These are phyloP conservation scores for Salvia sclarea DNA, from an alignment of 305 asterid species.

Conservation along the genomic window DNA sequence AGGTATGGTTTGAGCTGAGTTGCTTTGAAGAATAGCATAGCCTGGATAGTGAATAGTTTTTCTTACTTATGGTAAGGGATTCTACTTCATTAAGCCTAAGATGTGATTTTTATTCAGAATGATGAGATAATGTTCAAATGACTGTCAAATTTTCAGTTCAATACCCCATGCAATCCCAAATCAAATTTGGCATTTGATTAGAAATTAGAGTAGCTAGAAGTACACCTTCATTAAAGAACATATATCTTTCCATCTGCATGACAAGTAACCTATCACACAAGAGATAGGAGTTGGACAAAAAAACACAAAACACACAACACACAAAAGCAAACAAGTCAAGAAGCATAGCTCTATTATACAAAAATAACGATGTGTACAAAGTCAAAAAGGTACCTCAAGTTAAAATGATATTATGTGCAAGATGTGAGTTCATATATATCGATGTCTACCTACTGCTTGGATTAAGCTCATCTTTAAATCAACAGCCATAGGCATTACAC, in stretches of 20 bases:
- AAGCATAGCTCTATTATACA: slow-evolving; percentile 25
- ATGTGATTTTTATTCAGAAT: neutral
- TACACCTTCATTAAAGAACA: neutral
- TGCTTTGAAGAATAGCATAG: slow-evolving; percentile 23
- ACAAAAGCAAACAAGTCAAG: neutral
- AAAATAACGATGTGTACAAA: slow-evolving; percentile 26
- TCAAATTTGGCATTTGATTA: neutral
- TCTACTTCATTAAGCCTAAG: neutral
- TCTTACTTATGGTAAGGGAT: neutral
- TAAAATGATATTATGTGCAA: slow-evolving; percentile 36
- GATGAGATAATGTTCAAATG: neutral
- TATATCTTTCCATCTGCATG: neutral
- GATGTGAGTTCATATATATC: slow-evolving; percentile 31
- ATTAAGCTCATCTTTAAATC: slow-evolving; percentile 36
- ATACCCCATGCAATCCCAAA: neutral
- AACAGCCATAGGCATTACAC: slow-evolving; percentile 34
- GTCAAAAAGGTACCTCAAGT: neutral
- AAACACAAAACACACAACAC: neutral
- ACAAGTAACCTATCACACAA: neutral
- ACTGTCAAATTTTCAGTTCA: neutral
- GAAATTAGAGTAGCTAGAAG: neutral
- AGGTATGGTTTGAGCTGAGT: slow-evolving; percentile 73
- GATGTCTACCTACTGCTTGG: slow-evolving; percentile 34
- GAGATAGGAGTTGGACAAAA: neutral
- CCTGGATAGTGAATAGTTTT: slow-evolving; percentile 2